Percentiles rank a stretch among this genome's conserved stretches.
These are phyloP conservation scores for Mycena venus DNA, from an alignment of 768 basidiomycete genomes.

Conservation along the genomic window DNA sequence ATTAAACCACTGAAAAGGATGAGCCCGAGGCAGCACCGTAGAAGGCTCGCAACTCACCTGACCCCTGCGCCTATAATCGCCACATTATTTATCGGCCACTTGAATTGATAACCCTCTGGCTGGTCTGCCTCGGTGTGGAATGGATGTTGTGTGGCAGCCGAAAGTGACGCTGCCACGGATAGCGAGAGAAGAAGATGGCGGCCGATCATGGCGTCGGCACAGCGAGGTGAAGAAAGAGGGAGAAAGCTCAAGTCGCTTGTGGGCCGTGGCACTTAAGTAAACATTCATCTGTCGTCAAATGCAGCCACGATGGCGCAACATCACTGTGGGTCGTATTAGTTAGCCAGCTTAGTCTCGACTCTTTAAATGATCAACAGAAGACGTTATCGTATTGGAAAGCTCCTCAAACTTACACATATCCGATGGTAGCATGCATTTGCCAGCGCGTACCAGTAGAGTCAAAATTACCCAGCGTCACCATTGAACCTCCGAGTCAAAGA, in stretches of 20 bases:
- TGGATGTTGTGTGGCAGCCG: neutral
- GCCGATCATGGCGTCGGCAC: neutral
- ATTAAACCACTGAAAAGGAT: conserved; percentile 49
- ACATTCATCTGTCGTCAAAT: conserved; percentile 25
- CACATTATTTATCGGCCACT: conserved; percentile 53
- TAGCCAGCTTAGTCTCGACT: neutral
- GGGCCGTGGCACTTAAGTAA: neutral
- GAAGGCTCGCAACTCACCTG: conserved; percentile 43
- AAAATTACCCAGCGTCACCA: too few relatives aligned
- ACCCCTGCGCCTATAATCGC: conserved; percentile 58
- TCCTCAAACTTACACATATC: too few relatives aligned
- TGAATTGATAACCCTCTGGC: conserved; percentile 45
- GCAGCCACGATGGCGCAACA: conserved; percentile 29
- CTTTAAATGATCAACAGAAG: too few relatives aligned
- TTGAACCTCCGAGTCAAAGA: too few relatives aligned
- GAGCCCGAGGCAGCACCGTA: neutral
- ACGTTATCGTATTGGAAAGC: too few relatives aligned
- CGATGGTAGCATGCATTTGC: too few relatives aligned
- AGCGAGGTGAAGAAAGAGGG: too few relatives aligned
- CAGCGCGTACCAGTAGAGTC: too few relatives aligned
- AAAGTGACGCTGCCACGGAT: neutral
- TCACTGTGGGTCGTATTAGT: neutral
- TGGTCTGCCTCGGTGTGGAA: neutral
- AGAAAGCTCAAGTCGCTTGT: neutral
- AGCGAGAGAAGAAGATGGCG: neutral